Evolutionary conservation across 2,329 filamentous ascomycete species (phyloP).

Genomic region (Fusarium sp.): DNA sequence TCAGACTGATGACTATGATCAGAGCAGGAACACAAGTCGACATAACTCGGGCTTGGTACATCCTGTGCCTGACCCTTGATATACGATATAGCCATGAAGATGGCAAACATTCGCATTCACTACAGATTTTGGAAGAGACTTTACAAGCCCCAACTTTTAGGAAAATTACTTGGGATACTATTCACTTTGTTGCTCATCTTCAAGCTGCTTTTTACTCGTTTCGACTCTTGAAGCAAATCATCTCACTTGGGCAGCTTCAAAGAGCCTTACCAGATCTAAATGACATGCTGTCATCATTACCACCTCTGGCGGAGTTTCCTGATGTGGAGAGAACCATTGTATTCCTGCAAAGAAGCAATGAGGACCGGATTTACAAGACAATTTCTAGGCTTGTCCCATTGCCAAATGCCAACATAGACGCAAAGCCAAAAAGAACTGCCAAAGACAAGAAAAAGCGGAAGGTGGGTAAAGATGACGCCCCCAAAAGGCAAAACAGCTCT

Average conservation of each 20-base stretch:
- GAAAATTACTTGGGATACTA: conserved; percentile 60
- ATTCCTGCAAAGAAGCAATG: conserved; percentile 29
- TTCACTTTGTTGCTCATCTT: conserved; percentile 70
- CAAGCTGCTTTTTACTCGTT: conserved; percentile 71
- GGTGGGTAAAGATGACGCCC: background rate
- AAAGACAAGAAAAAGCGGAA: conserved; percentile 26
- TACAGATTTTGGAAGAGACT: conserved; percentile 37
- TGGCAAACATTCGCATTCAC: conserved; percentile 41
- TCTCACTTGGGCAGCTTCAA: conserved; percentile 30
- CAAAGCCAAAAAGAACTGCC: background rate
- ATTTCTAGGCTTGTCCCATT: conserved; percentile 36
- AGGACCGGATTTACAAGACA: conserved; percentile 9
- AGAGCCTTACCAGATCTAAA: conserved; percentile 26
- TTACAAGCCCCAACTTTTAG: background rate
- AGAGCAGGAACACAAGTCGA: background rate
- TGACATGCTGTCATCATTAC: conserved; percentile 38
- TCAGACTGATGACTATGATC: conserved; percentile 27
- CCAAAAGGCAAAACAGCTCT: background rate
- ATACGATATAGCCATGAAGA: conserved; percentile 43
- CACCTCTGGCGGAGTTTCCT: conserved; percentile 41
- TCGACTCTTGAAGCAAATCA: conserved; percentile 56
- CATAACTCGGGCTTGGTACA: conserved; percentile 34
- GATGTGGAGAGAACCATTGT: conserved; percentile 25
- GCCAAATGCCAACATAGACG: background rate
- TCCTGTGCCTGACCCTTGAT: conserved; percentile 44